These are phyloP conservation scores for Cucumis sativus DNA, from an alignment of 306 rosid species.

Conservation along the genomic window DNA sequence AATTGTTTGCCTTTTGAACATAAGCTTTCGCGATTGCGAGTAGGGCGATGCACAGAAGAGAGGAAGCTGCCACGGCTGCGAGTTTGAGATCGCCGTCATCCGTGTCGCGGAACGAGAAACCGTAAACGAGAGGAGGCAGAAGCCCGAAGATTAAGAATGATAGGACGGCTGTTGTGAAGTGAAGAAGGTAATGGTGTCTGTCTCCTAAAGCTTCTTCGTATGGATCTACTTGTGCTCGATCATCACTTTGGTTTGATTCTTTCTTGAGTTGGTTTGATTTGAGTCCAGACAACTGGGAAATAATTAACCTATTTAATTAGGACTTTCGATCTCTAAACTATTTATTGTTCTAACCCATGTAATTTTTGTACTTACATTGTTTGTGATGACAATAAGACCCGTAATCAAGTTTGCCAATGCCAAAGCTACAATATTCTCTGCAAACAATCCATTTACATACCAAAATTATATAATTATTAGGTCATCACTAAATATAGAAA, in stretches of 20 bases:
- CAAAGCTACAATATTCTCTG: constrained; percentile 61
- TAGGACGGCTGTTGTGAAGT: constrained; percentile 29
- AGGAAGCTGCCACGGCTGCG: constrained; percentile 57
- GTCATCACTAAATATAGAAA: no score
- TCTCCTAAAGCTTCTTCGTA: constrained; percentile 39
- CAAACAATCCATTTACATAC: neutral
- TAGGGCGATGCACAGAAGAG: constrained; percentile 41
- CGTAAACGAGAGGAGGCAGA: constrained; percentile 57
- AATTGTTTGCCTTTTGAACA: constrained; percentile 20
- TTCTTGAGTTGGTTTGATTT: constrained; percentile 21
- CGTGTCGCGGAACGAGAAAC: constrained; percentile 52
- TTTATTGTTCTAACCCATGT: no score
- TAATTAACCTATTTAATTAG: neutral
- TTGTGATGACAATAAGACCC: constrained; percentile 52
- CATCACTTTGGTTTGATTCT: neutral
- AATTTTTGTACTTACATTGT: constrained; percentile 37
- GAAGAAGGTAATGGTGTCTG: constrained; percentile 36
- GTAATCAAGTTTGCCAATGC: constrained; percentile 70
- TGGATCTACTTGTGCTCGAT: constrained; percentile 12
- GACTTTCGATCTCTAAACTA: no score
- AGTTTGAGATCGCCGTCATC: constrained; percentile 39
- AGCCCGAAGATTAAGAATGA: constrained; percentile 61
- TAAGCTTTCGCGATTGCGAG: constrained; percentile 52
- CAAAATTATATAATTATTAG: neutral
- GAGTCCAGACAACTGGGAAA: constrained; percentile 44